These are phyloP conservation scores for Diaporthe vaccinii DNA, from an alignment of 2,329 filamentous ascomycete species.

Conservation along the genomic window DNA sequence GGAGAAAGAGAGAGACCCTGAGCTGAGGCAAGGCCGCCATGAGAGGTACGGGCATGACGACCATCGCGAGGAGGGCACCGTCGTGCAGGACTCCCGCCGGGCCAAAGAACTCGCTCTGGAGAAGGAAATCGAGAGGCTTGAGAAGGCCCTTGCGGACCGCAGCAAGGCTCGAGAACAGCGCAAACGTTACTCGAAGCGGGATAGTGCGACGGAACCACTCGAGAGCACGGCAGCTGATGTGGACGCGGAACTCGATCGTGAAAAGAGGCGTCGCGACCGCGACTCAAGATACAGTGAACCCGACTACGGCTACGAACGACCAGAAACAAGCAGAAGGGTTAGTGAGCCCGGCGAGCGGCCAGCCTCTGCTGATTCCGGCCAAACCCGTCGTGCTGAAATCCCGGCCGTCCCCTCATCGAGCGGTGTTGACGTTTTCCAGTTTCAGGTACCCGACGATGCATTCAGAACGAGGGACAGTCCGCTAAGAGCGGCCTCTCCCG, in stretches of 20 bases:
- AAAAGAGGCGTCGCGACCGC: constrained; percentile 45
- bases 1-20: constrained; percentile 45
- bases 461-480: constrained; percentile 54
- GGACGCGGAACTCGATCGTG: constrained; percentile 50
- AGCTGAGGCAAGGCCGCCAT: constrained; percentile 45
- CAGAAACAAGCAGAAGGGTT: constrained; percentile 45
- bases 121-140: constrained; percentile 39
- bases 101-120: constrained; percentile 45
- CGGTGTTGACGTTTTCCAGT: constrained; percentile 71
- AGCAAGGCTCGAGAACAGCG: constrained; percentile 46
- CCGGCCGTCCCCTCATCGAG: constrained; percentile 46
- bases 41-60: constrained; percentile 44
- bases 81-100: constrained; percentile 43
- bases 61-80: constrained; percentile 42
- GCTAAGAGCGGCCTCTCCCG: constrained; percentile 32
- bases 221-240: neutral
- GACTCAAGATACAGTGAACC: constrained; percentile 38
- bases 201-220: constrained; percentile 12
- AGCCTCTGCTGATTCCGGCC: constrained; percentile 41
- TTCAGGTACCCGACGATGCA: constrained; percentile 66
- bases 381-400: constrained; percentile 48
- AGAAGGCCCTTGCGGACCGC: constrained; percentile 40
- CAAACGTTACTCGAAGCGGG: constrained; percentile 39
- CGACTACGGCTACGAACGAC: constrained; percentile 36
- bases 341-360: constrained; percentile 43